phyloP scores from a whole-genome alignment of 148 eudicot species.

The Dianthus caryophyllus region DNA sequence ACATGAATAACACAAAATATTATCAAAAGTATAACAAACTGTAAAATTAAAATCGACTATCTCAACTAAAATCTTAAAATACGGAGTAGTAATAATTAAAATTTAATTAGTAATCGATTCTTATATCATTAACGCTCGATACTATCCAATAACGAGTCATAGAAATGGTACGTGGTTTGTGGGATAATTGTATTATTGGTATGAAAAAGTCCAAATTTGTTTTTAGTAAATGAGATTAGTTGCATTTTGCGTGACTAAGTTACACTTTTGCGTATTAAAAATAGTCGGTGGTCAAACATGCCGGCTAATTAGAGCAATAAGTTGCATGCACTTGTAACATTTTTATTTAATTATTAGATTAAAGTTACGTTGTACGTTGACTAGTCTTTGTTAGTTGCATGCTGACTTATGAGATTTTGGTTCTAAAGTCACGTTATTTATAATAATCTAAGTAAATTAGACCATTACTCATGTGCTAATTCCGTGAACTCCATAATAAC shows the following conservation, averaged over 20 bases:
- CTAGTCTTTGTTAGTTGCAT: constrained; percentile 22
- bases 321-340: constrained; percentile 19
- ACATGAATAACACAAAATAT: no score
- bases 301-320: constrained; percentile 31
- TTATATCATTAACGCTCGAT: no score
- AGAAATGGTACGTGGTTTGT: neutral
- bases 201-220: constrained; percentile 27
- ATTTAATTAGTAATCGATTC: no score
- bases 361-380: constrained; percentile 16
- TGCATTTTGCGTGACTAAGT: neutral
- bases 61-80: no score
- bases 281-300: constrained; percentile 42
- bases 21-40: no score
- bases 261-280: constrained; percentile 3
- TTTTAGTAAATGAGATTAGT: constrained; percentile 19
- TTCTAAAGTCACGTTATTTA: neutral
- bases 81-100: no score
- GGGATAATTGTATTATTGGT: neutral
- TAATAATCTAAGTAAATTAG: constrained; percentile 1
- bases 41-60: no score
- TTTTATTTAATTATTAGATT: neutral
- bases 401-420: neutral
- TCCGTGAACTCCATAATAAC: constrained; percentile 7
- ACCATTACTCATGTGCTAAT: constrained; percentile 9
- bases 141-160: no score